Percentiles rank a stretch among this genome's conserved stretches.
These are phyloP conservation scores for Polytolypa hystricis DNA, from an alignment of 2,329 filamentous ascomycete genomes.

Conservation along the genomic window DNA sequence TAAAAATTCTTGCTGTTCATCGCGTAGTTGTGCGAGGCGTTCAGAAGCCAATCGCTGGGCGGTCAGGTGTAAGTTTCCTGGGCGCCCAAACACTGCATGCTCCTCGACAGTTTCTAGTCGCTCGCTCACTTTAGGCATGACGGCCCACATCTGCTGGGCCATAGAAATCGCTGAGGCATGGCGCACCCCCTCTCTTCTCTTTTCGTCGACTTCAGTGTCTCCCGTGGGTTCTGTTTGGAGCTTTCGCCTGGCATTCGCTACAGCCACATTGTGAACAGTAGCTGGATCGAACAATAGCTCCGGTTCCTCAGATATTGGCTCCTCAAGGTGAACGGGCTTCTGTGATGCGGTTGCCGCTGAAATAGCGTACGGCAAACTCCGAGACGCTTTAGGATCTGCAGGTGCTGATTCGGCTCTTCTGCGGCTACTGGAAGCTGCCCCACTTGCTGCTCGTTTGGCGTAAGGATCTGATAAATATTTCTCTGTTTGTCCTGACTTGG, in stretches of 20 bases:
- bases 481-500: background rate
- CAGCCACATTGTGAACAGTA: slow-evolving; percentile 48
- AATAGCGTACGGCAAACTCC: slow-evolving; percentile 55
- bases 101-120: slow-evolving; percentile 16
- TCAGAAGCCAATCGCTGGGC: slow-evolving; percentile 73
- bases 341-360: slow-evolving; percentile 62
- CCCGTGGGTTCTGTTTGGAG: slow-evolving; percentile 68
- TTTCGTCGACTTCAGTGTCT: slow-evolving; percentile 57
- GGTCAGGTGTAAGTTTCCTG: slow-evolving; percentile 56
- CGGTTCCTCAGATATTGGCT: slow-evolving; percentile 34
- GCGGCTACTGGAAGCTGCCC: slow-evolving; percentile 51
- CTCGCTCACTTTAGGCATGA: too few species aligned
- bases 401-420: slow-evolving; percentile 54
- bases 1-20: slow-evolving; percentile 54
- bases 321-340: slow-evolving; percentile 26
- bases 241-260: slow-evolving; percentile 54
- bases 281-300: slow-evolving; percentile 39
- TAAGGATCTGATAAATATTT: slow-evolving; percentile 37
- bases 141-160: slow-evolving; percentile 68
- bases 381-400: too few species aligned
- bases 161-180: slow-evolving; percentile 72
- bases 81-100: slow-evolving; percentile 13
- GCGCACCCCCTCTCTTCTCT: slow-evolving; percentile 55
- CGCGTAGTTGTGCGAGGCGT: slow-evolving; percentile 62
- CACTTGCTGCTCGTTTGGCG: slow-evolving; percentile 62